Evolutionary conservation across 495 filamentous ascomycete genomes (phyloP), one percentile per base, ranked within the genome.

Genomic region (Aspergillus leporis): DNA sequence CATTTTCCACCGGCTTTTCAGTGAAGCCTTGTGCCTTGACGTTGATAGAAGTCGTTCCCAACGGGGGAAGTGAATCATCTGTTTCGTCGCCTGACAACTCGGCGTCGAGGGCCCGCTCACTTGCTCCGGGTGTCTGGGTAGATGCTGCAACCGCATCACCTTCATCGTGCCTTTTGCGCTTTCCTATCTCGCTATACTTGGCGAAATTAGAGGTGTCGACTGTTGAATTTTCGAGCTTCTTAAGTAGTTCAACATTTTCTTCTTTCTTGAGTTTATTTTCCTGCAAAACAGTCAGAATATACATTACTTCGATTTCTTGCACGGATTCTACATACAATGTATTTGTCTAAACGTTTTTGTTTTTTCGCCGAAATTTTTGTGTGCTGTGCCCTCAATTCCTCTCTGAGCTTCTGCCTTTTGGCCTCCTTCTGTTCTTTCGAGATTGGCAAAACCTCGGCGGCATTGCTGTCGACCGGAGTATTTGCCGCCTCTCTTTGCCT

Each of bases 231-330:
- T 90, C 87, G 6, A 98, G 79, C 68, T 92, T 91, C 70, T 90
- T 90, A 51, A 97, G 81, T 19, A 98, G 75, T 53, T 86, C 89
- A 9, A 89, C 74, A 68, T 92, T 96, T 66, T 98, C 94, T 68
- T 98, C 94, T 70, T 97, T 98, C 68, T 83, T 88, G 7, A 98
- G 77, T 80, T 98, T 98, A 51, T 80, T 94, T 66, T 97, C 93
- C 85, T 88, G 65, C 12, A 41, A 16, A 19, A 8, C 8, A 32
- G 62, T 77, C 56, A 75, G 66, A 62, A 61, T 36, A 12, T 16
- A 31, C 13, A 19, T 5, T 6, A 4, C 14, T 12, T n/a, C 19
- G 30, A 38, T 28, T 7, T 40, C 6, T 13, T 3, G 14, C 51
- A 12, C 19, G 22, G 38, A 16, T 18, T 45, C 25, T 40, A 72